These are phyloP conservation scores for Acorus gramineus DNA, from an alignment of 106 monocot genomes.

Conservation along the genomic window DNA sequence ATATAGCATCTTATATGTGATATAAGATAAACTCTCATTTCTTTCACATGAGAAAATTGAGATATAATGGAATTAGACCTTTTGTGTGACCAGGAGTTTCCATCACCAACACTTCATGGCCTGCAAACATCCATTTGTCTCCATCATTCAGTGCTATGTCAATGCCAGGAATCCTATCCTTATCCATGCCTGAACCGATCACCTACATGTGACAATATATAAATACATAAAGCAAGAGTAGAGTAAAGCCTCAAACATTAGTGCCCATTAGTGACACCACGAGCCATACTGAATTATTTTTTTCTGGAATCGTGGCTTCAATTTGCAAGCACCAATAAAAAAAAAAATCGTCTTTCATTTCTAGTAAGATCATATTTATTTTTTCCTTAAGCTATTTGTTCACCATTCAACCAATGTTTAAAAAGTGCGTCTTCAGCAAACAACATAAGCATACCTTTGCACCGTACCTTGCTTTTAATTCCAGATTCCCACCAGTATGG, in stretches of 20 bases:
- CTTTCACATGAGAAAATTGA: neutral
- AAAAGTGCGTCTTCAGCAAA: neutral
- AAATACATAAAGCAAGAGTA: neutral
- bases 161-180: constrained; percentile 89
- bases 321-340: too few relatives aligned
- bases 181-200: constrained; percentile 69
- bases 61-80: constrained; percentile 20
- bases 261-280: too few relatives aligned
- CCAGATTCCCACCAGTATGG: constrained; percentile 95
- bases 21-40: too few relatives aligned
- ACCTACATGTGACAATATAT: constrained; percentile 34
- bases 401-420: too few relatives aligned
- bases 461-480: constrained; percentile 85
- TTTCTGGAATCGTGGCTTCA: too few relatives aligned
- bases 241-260: neutral
- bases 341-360: too few relatives aligned
- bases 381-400: too few relatives aligned
- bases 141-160: constrained; percentile 81
- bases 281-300: too few relatives aligned
- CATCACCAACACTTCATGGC: constrained; percentile 79
- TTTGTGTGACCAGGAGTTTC: constrained; percentile 90
- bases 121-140: constrained; percentile 97
- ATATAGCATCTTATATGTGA: too few relatives aligned
- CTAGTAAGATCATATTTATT: neutral
- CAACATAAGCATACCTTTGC: constrained; percentile 63